Evolutionary conservation across 1,284 basidiomycete species (phyloP), one percentile per base, ranked within the genome.

Genomic region (Malassezia furfur): DNA sequence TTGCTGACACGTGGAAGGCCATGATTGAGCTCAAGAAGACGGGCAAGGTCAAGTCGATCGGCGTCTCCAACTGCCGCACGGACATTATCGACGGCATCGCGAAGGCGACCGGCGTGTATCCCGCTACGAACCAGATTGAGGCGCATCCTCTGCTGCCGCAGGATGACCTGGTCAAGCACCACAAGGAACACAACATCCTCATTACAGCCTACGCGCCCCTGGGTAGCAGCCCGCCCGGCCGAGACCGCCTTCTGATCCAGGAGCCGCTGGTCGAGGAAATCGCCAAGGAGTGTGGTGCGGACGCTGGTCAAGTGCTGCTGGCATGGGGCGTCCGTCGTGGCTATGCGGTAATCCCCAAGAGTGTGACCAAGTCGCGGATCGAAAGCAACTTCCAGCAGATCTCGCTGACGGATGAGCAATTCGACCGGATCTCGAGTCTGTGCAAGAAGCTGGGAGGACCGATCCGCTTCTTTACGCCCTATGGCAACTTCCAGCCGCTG

Each of bases 71-170:
- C 80, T 90, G 88, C 75, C 83, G 80, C 30, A 77, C 84, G 48
- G 78, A 79, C 40, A 79, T 84, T 47, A 76, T 90, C 54, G 76
- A 87, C 70, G 84, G 78, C 32, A 81, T 91, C 70, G 84, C 84
- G 65, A 77, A 81, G 11, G 85, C 82, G 3, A 88, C 87, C 4
- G 85, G 85, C 19, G 84, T 86, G 50, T 80, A 83, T 52, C 88
- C 88, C 19, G 85, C 80, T 38, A 83, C 79, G 47, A 89, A 90
- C 78, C 88, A 91, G 78, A 79, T 91, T 62, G 87, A 91, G 76
- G 82, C 82, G 30, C 88, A 91, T 78, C 88, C 88, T 7, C 61
- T 71, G 3, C 65, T 72, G 15, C 68, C 65, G 11, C 70, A 72
- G 55, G 64, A 70, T 48, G 70, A 69, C 28, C 59, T 72, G 9